Conservation (phyloP, 768 basidiomycete genomes). For the Tricholoma flavovirens region DNA sequence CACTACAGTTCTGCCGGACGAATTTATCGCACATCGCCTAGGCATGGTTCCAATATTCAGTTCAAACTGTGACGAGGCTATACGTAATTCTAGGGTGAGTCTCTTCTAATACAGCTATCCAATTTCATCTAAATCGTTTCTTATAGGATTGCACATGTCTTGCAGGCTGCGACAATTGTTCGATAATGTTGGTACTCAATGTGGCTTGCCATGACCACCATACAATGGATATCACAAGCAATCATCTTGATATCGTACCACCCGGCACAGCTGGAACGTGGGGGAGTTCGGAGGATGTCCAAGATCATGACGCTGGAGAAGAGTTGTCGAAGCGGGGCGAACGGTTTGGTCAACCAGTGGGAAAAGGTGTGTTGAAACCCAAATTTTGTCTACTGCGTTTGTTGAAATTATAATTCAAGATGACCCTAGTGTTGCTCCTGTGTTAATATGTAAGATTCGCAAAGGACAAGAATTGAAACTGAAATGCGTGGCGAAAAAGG, state of each 20-base stretch:
- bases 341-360: constrained; percentile 77
- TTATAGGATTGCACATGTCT: constrained; percentile 87
- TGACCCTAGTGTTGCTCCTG: constrained; percentile 56
- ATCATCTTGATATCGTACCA: constrained; percentile 66
- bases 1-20: constrained; percentile 91
- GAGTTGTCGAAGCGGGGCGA: constrained; percentile 70
- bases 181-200: constrained; percentile 75
- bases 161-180: constrained; percentile 79
- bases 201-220: constrained; percentile 66
- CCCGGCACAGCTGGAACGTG: constrained; percentile 21
- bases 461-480: constrained; percentile 90
- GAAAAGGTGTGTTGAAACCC: constrained; percentile 54
- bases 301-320: constrained; percentile 46
- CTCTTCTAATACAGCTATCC: not conserved
- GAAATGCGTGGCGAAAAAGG: constrained; percentile 90
- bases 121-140: not conserved
- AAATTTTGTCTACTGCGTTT: constrained; percentile 4
- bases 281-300: constrained; percentile 24
- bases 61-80: constrained; percentile 82
- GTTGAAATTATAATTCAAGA: constrained; percentile 31
- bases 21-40: constrained; percentile 93
- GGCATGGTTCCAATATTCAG: constrained; percentile 92
- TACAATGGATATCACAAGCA: constrained; percentile 84
- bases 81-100: constrained; percentile 70
- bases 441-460: constrained; percentile 86